Base-by-base conservation (phyloP, 2,329 filamentous ascomycete genomes). In the Alternaria rosae region DNA sequence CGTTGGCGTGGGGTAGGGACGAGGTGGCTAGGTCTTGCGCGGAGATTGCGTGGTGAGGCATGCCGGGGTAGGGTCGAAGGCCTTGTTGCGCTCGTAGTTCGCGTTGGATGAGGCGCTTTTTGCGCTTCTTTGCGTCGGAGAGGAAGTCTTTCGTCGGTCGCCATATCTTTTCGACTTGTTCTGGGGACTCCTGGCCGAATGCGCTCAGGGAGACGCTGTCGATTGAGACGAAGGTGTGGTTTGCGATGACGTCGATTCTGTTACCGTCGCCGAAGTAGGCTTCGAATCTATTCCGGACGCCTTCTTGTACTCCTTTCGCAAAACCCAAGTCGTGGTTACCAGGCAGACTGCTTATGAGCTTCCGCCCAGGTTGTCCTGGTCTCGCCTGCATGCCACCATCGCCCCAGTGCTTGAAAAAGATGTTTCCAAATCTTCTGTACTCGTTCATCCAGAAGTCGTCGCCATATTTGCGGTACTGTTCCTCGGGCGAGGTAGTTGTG, bases 251-350 rank as follows among this genome's bases (percentile, higher is more conserved):
- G 77, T 98, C 93, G 20, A 99, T 89, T 9, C 92, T 86, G 78
- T 97, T 98, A n/a, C 90, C 88, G 57, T 95, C 90, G 5, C 95
- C 95, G 80, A 99, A 98, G 76, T 90, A 97, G 4, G 90, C 88
- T 72, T 91, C 88, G 78, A 98, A 99, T 15, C 95, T 86, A 71
- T 95, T 85, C 54, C 94, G 87, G 32, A 97, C 92, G 0, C 91
- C 85, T 9, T 90, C 76, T 76, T 97, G 92, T 50, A 99, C 89
- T 45, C 94, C 91, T 21, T 89, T 89, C 4, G 92, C 94, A 74
- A 98, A 97, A 0, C 95, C 95, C 42, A 98, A 79, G 76, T 99
- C 95, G 76, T 99, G 95, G 73, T 99, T 99, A 3, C 95, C 95
- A 0, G 95, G 95, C 59, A 99, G 76, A 74, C 91, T 94, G 17